Percentiles rank a stretch among this genome's conserved stretches.
These are phyloP conservation scores for Suillus decipiens DNA, from an alignment of 768 basidiomycete species.

Conservation along the genomic window DNA sequence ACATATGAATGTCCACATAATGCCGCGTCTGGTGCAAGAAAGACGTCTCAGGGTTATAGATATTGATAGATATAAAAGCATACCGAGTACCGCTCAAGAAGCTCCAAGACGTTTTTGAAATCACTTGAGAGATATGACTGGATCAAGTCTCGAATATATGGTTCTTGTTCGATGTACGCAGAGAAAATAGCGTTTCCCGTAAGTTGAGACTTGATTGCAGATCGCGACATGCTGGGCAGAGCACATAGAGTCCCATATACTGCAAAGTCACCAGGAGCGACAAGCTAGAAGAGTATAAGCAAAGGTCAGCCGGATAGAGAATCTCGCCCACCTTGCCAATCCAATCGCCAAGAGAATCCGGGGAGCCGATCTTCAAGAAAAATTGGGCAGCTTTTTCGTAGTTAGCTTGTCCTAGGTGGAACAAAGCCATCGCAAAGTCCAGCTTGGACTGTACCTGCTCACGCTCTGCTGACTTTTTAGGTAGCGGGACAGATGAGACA, in stretches of 20 bases:
- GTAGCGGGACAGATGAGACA: conserved; percentile 23
- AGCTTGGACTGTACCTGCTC: conserved; percentile 77
- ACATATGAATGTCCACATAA: conserved; percentile 75
- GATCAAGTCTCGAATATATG: conserved; percentile 83
- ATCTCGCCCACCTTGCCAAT: conserved; percentile 54
- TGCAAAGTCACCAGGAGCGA: conserved; percentile 82
- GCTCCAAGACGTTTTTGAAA: conserved; percentile 80
- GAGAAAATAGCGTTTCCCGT: conserved; percentile 72
- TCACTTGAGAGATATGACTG: conserved; percentile 85
- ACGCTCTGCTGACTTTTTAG: conserved; percentile 54
- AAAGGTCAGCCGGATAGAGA: not conserved
- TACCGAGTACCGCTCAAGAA: conserved; percentile 75
- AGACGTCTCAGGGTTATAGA: not conserved
- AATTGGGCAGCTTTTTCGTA: conserved; percentile 81
- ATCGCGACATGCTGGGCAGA: conserved; percentile 73
- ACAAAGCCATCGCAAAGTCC: conserved; percentile 78
- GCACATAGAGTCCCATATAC: conserved; percentile 85
- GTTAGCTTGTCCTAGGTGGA: conserved; percentile 65
- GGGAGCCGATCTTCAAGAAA: conserved; percentile 68
- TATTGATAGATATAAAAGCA: conserved; percentile 14
- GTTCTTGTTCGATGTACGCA: conserved; percentile 81
- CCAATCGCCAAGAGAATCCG: conserved; percentile 77
- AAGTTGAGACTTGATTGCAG: conserved; percentile 65
- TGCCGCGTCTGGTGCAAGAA: conserved; percentile 64
- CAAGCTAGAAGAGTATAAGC: conserved; percentile 46